phyloP scores from a whole-genome alignment of 805 yeast genomes.

The Lipomyces chichibuensis region DNA sequence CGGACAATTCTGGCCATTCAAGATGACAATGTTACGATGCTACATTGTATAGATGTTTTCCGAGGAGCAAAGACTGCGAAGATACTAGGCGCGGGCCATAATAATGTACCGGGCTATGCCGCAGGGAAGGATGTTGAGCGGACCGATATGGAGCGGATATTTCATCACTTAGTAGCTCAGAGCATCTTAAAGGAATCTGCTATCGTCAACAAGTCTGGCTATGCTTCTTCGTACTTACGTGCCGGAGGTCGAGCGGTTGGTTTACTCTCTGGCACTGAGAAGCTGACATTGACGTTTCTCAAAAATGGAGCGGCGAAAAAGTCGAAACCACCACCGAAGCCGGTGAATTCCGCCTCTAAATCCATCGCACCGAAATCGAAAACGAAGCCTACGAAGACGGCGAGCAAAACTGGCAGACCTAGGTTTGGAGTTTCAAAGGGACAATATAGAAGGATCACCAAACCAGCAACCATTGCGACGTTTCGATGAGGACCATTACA shows the following conservation, averaged over 20 bases:
- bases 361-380: not conserved
- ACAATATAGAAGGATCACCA: not conserved
- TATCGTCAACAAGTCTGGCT: constrained; percentile 73
- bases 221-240: constrained; percentile 73
- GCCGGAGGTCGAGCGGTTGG: constrained; percentile 49
- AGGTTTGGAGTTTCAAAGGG: not conserved
- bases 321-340: constrained; percentile 4
- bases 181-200: constrained; percentile 71
- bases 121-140: constrained; percentile 65
- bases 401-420: not conserved
- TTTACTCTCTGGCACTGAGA: constrained; percentile 22
- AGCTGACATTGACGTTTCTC: constrained; percentile 25
- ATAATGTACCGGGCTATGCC: constrained; percentile 66
- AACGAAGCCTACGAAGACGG: constrained; percentile 6
- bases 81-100: constrained; percentile 65
- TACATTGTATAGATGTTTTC: constrained; percentile 81
- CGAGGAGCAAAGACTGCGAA: constrained; percentile 71
- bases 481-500: not conserved
- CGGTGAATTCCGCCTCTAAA: not conserved
- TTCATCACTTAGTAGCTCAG: constrained; percentile 72
- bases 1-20: constrained; percentile 61
- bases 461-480: not conserved
- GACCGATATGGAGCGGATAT: constrained; percentile 76
- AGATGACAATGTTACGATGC: constrained; percentile 63
- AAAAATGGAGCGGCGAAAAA: constrained; percentile 2